Percentiles rank a stretch among this genome's conserved stretches.
These are phyloP conservation scores for Nannizziopsis barbatae DNA, from an alignment of 2,329 filamentous ascomycete genomes.

Conservation along the genomic window DNA sequence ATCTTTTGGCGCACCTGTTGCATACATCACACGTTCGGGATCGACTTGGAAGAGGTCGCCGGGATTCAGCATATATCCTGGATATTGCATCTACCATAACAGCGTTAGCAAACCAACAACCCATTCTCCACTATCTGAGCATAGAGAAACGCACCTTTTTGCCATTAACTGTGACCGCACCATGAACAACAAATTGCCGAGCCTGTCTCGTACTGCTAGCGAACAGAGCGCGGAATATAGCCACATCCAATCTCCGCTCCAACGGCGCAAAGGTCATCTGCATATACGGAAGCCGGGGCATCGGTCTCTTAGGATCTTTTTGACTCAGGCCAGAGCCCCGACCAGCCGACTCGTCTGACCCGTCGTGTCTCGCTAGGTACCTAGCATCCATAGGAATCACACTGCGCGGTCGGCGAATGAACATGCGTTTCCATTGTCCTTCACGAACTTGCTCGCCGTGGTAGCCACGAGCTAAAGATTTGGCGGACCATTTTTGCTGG, in stretches of 20 bases:
- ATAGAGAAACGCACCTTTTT: conserved; percentile 56
- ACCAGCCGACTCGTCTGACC: conserved; percentile 70
- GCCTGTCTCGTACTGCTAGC: conserved; percentile 88
- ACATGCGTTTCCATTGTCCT: conserved; percentile 88
- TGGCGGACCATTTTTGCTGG: conserved; percentile 96
- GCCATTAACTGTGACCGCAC: conserved; percentile 88
- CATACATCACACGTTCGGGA: conserved; percentile 73
- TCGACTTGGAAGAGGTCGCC: conserved; percentile 98
- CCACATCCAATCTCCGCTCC: conserved; percentile 85
- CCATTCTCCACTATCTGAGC: neutral
- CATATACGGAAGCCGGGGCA: conserved; percentile 69
- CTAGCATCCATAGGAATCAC: conserved; percentile 74
- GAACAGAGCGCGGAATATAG: conserved; percentile 86
- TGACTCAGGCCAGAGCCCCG: conserved; percentile 60
- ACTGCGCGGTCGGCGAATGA: conserved; percentile 65
- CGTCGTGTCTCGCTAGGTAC: conserved; percentile 71
- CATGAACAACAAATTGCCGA: conserved; percentile 86
- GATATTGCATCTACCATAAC: conserved; percentile 66
- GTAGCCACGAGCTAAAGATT: conserved; percentile 71
- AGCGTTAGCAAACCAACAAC: neutral
- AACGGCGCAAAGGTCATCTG: conserved; percentile 89
- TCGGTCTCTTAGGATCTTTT: conserved; percentile 15
- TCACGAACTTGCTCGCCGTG: conserved; percentile 93
- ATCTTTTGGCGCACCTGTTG: conserved; percentile 64
- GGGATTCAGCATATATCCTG: conserved; percentile 87